These are phyloP conservation scores for Candida dajiaensis DNA, from an alignment of 805 yeast genomes.

Conservation along the genomic window DNA sequence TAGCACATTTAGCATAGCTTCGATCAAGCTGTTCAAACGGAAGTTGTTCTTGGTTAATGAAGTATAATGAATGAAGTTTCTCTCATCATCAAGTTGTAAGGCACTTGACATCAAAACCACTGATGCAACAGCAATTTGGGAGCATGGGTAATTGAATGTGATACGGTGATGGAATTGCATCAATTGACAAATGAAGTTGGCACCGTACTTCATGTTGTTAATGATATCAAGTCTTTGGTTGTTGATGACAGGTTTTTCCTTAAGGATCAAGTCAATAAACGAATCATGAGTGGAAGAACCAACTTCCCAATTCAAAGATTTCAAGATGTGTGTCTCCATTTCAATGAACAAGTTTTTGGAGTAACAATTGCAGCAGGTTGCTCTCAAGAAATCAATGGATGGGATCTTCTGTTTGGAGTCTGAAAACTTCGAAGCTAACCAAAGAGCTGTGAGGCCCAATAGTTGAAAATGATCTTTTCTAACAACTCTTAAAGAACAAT, in stretches of 20 bases:
- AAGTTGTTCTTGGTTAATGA: constrained; percentile 22
- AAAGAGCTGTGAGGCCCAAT: constrained; percentile 78
- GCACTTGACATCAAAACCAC: constrained; percentile 38
- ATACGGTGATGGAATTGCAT: constrained; percentile 56
- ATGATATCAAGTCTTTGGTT: constrained; percentile 25
- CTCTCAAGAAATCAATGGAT: constrained; percentile 42
- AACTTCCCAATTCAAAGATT: constrained; percentile 59
- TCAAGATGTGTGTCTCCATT: constrained; percentile 64
- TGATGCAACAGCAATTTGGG: constrained; percentile 47
- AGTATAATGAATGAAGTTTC: constrained; percentile 15
- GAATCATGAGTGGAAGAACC: constrained; percentile 58
- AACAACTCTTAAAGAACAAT: constrained; percentile 75
- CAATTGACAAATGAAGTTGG: constrained; percentile 60
- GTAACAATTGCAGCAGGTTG: constrained; percentile 54
- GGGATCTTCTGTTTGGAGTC: constrained; percentile 66
- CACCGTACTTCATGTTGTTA: constrained; percentile 47
- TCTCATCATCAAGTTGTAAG: constrained; percentile 29
- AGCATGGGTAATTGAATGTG: constrained; percentile 42
- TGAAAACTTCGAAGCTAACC: constrained; percentile 80
- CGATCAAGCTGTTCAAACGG: constrained; percentile 17
- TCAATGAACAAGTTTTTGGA: constrained; percentile 51
- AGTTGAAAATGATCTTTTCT: constrained; percentile 80
- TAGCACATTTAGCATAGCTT: constrained; percentile 14
- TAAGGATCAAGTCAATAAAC: constrained; percentile 52
- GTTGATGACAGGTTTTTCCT: constrained; percentile 25